Base-by-base conservation (phyloP, 2,329 filamentous ascomycete species). In the Paecilomyces sp. region DNA sequence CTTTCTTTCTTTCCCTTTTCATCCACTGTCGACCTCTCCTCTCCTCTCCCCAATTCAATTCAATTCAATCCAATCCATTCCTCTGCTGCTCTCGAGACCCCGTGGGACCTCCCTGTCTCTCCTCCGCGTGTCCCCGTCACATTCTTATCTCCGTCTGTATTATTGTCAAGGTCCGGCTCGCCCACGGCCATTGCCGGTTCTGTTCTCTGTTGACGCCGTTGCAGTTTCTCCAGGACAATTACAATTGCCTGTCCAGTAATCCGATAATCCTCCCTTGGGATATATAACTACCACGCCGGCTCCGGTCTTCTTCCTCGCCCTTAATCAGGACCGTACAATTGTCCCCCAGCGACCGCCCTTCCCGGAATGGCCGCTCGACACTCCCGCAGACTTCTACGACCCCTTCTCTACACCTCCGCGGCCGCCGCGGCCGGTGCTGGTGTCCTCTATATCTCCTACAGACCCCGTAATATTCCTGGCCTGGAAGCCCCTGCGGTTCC, bases 391-490 rank as follows among this genome's bases (percentile, higher is more conserved):
- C 69, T 86, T 62, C 68, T 87, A 65, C 82, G 80, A 70, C 82
- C 82, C 55, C 72, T 86, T 62, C 80, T 86, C 31, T 87, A 87
- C 74, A 82, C 82, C 57, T 78, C 83, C 50, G 82, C 79, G 57
- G 84, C 82, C 24, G 78, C 80, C 60, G 77, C 78, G 36, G 78
- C 80, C 57, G 82, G 82, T 65, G 82, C 81, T 57, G 81, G 81
- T 59, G 78, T 80, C 53, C 79, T 88, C 60, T 88, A 88, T 74
- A 76, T 84, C 62, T 79, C 83, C 65, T 85, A 86, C 70, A 82
- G 85, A 55, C 85, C 85, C 28, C 83, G 84, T 67, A 83, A 86
- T 67, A 85, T 88, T 34, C 85, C 85, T 25, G 85, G 85, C 60
- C 80, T 81, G 54, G 84, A 87, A 67, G 82, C 82, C 34, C 84